Evolutionary conservation across 169 alveolate genomes (phyloP).

Genomic region (Plasmodium berghei): DNA sequence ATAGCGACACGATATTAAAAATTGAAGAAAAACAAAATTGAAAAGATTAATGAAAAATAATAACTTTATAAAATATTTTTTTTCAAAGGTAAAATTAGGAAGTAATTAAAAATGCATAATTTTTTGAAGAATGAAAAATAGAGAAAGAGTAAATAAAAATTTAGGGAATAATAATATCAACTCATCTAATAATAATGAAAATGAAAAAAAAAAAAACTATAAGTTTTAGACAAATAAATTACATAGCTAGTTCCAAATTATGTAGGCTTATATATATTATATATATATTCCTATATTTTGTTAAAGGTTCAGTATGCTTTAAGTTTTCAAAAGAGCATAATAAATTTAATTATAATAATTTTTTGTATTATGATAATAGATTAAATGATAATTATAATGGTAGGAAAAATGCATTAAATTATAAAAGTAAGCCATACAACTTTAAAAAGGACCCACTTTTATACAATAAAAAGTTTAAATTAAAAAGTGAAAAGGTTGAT

Average conservation of each 20-base stretch:
- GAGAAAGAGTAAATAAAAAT: conserved; percentile 16
- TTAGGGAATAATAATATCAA: conserved; percentile 20
- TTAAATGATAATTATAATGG: conserved; percentile 15
- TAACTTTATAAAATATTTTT: neutral
- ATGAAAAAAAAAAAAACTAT: conserved; percentile 13
- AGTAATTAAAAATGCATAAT: conserved; percentile 31
- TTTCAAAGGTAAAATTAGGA: neutral
- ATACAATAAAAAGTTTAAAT: conserved; percentile 6
- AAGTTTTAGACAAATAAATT: neutral
- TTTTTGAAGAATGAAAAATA: conserved; percentile 44
- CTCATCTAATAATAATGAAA: neutral
- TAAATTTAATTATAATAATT: conserved; percentile 10
- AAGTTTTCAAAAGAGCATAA: conserved; percentile 17
- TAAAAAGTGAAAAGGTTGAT: conserved; percentile 79
- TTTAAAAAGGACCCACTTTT: conserved; percentile 10
- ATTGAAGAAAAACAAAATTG: neutral
- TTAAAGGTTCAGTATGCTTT: conserved; percentile 6
- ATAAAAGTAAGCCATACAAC: conserved; percentile 13
- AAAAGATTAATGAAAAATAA: neutral
- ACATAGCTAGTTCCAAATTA: neutral
- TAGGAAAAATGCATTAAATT: conserved; percentile 31
- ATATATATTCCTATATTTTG: conserved; percentile 14
- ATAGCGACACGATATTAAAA: neutral
- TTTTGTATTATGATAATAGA: conserved; percentile 18
- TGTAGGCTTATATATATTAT: conserved; percentile 4